Evolutionary conservation across 1,139 yeast species (phyloP).

Genomic region (Hansenula sp.): DNA sequence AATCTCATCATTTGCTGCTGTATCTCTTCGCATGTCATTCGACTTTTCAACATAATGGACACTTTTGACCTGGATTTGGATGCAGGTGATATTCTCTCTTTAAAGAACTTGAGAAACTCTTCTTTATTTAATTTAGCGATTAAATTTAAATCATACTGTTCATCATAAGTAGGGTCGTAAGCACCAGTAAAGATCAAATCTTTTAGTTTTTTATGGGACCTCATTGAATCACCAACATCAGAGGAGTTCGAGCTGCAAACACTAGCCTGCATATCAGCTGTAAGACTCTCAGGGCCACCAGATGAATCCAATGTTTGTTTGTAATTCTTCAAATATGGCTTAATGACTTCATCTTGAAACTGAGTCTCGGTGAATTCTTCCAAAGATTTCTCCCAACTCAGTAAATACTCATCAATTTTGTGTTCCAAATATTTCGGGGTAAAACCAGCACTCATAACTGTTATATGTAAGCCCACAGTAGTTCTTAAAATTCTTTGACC

Average conservation of each 20-base stretch:
- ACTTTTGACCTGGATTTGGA: conserved; percentile 35
- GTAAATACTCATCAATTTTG: conserved; percentile 43
- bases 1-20: conserved; percentile 28
- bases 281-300: conserved; percentile 34
- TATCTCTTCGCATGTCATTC: conserved; percentile 29
- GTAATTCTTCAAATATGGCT: conserved; percentile 31
- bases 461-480: conserved; percentile 52
- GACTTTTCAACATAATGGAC: conserved; percentile 35
- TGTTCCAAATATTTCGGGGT: conserved; percentile 32
- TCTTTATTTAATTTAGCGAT: conserved; percentile 26
- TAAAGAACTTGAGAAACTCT: conserved; percentile 32
- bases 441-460: conserved; percentile 44
- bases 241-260: conserved; percentile 28
- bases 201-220: conserved; percentile 40
- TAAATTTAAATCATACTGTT: conserved; percentile 30
- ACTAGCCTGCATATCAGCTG: conserved; percentile 31
- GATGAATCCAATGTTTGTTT: conserved; percentile 19
- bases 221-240: conserved; percentile 27
- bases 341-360: conserved; percentile 31
- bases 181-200: conserved; percentile 43
- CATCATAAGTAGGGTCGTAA: conserved; percentile 33
- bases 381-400: conserved; percentile 30
- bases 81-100: conserved; percentile 30
- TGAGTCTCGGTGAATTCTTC: conserved; percentile 26
- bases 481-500: conserved; percentile 48